Conservation (phyloP, 225 moss, liverwort and hornwort genomes). For the Asterella californica region DNA sequence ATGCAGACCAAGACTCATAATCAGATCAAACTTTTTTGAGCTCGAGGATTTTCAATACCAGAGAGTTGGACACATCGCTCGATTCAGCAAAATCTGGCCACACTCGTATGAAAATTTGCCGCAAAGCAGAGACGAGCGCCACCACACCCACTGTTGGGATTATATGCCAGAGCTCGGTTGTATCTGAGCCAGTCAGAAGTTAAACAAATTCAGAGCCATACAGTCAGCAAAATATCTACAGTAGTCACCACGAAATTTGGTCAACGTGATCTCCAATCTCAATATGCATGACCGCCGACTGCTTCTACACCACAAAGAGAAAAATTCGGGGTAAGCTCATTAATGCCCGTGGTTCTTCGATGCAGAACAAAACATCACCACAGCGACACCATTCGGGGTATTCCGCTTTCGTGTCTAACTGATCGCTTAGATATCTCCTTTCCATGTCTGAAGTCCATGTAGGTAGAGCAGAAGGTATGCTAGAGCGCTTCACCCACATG, state of each 20-base stretch:
- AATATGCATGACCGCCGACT: too few species aligned
- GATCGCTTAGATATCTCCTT: not conserved
- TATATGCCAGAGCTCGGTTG: slow-evolving; percentile 61
- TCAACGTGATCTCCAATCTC: too few species aligned
- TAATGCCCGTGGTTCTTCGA: too few species aligned
- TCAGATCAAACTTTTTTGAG: not conserved
- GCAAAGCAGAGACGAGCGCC: slow-evolving; percentile 56
- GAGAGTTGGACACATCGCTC: slow-evolving; percentile 51
- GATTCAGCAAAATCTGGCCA: slow-evolving; percentile 80
- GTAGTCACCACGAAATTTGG: not conserved
- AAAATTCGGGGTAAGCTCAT: too few species aligned
- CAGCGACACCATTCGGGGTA: not conserved
- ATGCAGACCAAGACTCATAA: not conserved
- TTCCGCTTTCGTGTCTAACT: not conserved
- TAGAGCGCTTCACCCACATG: not conserved
- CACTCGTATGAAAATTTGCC: slow-evolving; percentile 56
- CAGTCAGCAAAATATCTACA: not conserved
- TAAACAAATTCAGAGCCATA: not conserved
- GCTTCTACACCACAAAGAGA: too few species aligned
- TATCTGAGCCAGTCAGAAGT: slow-evolving; percentile 30
- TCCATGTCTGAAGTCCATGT: not conserved
- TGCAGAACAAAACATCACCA: too few species aligned
- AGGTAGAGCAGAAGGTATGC: not conserved
- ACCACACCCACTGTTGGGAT: slow-evolving; percentile 59
- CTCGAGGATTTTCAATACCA: slow-evolving; percentile 38